Evolutionary conservation across 2,329 filamentous ascomycete species (phyloP), one percentile per base, ranked within the genome.

Genomic region (Claviceps africana): DNA sequence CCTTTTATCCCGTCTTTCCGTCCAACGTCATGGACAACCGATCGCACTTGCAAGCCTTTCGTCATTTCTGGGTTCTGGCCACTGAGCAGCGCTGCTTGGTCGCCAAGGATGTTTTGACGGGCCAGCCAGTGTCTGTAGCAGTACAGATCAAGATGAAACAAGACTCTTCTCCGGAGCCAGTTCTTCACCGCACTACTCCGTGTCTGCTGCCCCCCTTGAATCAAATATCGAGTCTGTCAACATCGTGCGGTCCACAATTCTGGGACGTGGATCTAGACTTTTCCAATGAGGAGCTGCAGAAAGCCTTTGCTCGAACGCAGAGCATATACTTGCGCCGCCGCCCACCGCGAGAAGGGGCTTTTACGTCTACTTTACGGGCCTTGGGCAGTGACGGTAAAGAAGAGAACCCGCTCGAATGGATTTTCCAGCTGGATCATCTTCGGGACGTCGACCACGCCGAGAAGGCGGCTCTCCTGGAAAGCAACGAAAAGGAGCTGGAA

Each of bases 41-140:
- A 57, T 89, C 88, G 11, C 93, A 98, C 61, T 76, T 98, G 6
- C 93, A 98, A 70, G 93, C 94, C 3, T 93, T 98, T 71, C 82
- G 94, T 5, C 91, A 98, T 67, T 86, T 98, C 62, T 98, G 93
- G 93, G 91, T 95, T 11, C 76, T 98, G 3, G 93, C 93, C 1
- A 85, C 87, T 0, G 93, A 98, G 61, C 81, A 88, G 10, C 81
- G 94, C 50, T 97, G 91, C 63, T 77, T 98, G 0, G 81, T 98
- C 1, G 80, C 88, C 19, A 86, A 91, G 55, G 93, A 98, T 59
- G 79, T 93, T 3, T 83, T 93, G 54, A 95, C 88, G 0, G 82
- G 85, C 42, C 82, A 88, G 44, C 86, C 90, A 0, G 79, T 95
- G 48, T 79, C 82, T 8, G 77, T 90, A 2, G 81, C 86, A 0